Base-by-base conservation (phyloP, 306 rosid species). In the Glycine soja region DNA sequence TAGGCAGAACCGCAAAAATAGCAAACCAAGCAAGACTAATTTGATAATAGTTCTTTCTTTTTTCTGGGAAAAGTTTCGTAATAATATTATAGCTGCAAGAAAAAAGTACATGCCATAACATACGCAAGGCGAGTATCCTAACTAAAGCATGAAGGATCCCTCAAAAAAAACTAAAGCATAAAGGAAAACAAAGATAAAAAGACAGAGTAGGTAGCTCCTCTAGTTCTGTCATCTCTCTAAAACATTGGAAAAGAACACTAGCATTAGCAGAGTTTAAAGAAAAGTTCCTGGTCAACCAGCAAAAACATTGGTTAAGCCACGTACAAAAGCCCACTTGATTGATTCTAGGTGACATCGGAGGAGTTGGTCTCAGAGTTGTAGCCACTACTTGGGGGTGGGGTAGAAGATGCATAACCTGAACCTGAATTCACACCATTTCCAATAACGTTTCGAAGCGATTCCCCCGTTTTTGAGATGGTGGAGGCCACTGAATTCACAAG, bases 311-410 rank as follows among this genome's bases (percentile, higher is more conserved):
- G 72, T 46, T 46, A 63, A 76, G 38, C 58, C 71, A 59, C 47
- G 61, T 54, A 18, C 10, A 36, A 36, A 36, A 36, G 11, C 11
- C 2, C 6, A 8, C 12, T 8, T 9, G 12, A 16, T 18, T 1
- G 62, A 56, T 56, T 56, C 24, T 18, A 72, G 74, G 79, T 53
- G 71, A 0, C 67, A 16, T 74, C 56, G 6, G 67, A 61, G 42
- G 43, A 10, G 46, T 59, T 75, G 46, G 46, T 8, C 58, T 82
- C 86, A 19, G 83, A 78, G n/a, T 56, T 63, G 80, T 78, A 76
- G 70, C 51, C 50, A 40, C 59, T 84, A 50, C 59, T 84, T 47
- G 59, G 43, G 0, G 71, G 64, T 34, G 83, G 76, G 64, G 76
- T 79, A n/a, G 80, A 72, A 10, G 77, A 8, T 18, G 72, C 42